Evolutionary conservation across 352 stramenopile species (phyloP).

Genomic region (Phytophthora brassicae): DNA sequence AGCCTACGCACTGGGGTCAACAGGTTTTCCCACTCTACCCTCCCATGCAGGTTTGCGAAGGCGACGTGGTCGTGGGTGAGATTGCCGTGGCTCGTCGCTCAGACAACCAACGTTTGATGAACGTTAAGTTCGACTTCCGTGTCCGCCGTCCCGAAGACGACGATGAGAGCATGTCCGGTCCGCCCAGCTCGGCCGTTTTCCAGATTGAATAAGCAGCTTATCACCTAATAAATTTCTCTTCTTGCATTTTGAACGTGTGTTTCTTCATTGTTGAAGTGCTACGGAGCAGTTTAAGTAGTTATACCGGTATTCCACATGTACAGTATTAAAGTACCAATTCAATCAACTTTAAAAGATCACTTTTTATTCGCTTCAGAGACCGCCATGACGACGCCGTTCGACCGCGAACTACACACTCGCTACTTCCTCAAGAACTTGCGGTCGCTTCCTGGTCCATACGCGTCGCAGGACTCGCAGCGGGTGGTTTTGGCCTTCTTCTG

Average conservation of each 20-base stretch:
- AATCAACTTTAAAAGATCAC: constrained; percentile 19
- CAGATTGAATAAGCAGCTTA: constrained; percentile 79
- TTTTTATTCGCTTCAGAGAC: constrained; percentile 11
- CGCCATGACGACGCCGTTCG: constrained; percentile 36
- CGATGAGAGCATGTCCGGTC: constrained; percentile 37
- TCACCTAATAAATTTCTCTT: constrained; percentile 35
- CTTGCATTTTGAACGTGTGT: no score
- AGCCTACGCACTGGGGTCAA: constrained; percentile 88
- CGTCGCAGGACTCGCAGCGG: constrained; percentile 79
- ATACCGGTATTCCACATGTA: no score
- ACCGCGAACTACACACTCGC: constrained; percentile 73
- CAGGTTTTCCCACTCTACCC: constrained; percentile 87
- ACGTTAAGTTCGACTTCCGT: constrained; percentile 86
- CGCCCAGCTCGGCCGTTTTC: constrained; percentile 67
- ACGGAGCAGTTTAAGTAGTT: no score
- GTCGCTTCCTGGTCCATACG: constrained; percentile 68
- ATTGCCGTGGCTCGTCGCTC: constrained; percentile 74
- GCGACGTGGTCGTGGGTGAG: constrained; percentile 69
- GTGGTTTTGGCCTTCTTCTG: constrained; percentile 88
- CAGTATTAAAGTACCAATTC: no score
- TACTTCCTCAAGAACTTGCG: constrained; percentile 86
- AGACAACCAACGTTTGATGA: constrained; percentile 90
- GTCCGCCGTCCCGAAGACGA: constrained; percentile 69
- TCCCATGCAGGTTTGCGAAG: constrained; percentile 81
- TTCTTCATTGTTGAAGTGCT: no score